Conservation (phyloP, 805 yeast species). For the Yueomyces sinensis region DNA sequence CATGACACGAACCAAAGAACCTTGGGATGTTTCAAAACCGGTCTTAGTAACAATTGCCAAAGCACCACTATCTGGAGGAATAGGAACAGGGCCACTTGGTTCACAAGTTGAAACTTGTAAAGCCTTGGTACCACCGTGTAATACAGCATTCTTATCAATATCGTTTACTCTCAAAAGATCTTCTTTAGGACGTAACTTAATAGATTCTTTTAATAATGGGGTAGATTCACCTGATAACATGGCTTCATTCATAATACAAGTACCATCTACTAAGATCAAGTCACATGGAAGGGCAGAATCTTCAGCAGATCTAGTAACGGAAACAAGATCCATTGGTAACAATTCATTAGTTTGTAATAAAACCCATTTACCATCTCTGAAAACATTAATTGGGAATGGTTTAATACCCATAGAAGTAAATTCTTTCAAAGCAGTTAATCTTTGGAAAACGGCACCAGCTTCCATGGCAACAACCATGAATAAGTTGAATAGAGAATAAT, state of each 20-base stretch:
- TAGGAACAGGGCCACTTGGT: slow-evolving; percentile 31
- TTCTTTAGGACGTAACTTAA: slow-evolving; percentile 62
- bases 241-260: slow-evolving; percentile 95
- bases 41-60: slow-evolving; percentile 82
- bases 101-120: slow-evolving; percentile 75
- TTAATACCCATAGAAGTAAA: slow-evolving; percentile 95
- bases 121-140: slow-evolving; percentile 95
- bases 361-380: slow-evolving; percentile 59
- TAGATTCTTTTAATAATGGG: slow-evolving; percentile 86
- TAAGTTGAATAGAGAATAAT: slow-evolving; percentile 78
- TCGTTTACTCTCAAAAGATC: slow-evolving; percentile 67
- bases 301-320: slow-evolving; percentile 77
- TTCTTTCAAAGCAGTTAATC: slow-evolving; percentile 87
- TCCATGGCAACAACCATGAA: slow-evolving; percentile 91
- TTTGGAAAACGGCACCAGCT: slow-evolving; percentile 87
- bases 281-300: slow-evolving; percentile 94
- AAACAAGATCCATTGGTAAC: slow-evolving; percentile 85
- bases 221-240: slow-evolving; percentile 99
- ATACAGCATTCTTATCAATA: slow-evolving; percentile 72
- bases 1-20: slow-evolving; percentile 95
- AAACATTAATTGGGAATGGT: slow-evolving; percentile 69
- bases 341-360: slow-evolving; percentile 58
- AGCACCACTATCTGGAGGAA: slow-evolving; percentile 87
- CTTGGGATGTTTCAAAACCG: slow-evolving; percentile 98
- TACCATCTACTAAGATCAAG: slow-evolving; percentile 69